Evolutionary conservation across 179 eudicot species (phyloP), one percentile per base, ranked within the genome.

Genomic region (Patellifolia procumbens): DNA sequence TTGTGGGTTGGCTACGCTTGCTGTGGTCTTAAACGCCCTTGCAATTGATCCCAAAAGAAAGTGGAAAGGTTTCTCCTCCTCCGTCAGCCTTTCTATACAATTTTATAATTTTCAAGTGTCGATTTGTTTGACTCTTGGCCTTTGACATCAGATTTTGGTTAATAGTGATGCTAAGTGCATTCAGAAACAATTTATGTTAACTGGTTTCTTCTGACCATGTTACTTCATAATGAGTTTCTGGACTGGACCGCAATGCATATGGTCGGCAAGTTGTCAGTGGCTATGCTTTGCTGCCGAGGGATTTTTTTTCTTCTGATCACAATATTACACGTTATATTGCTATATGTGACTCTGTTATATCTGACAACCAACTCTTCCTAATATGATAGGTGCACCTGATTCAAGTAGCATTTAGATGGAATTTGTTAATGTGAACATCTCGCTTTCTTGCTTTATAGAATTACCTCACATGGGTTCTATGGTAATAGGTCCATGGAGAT

Each of bases 11-110:
- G 97, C 99, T 61, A 93, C 91, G 81, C 92, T 96, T 78, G 80
- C 98, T 32, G 84, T 93, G 93, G 98, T 93, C 73, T 85, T 96
- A 84, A 96, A 96, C 84, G 96, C 99, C 56, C 98, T 96, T 67
- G 90, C 91, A 74, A 89, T 96, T 26, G 99, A 96, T 73, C 99
- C 99, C 5, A 89, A 94, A 72, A 91, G 94, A 86, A 93, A 87
- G 81, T 96, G 99, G 99, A 96, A 93, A 96, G 99, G 99, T 96
- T n/a, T n/a, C n/a, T 16, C n/a, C 22, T 15, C 32, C 67, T 31
- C 69, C 32, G 32, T 51, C 9, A 48, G 28, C 71, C 37, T 49
- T 15, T 22, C 28, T 52, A 68, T 19, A 43, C 3, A 22, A 4
- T 51, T 52, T 15, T 26, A 22, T 31, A 37, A 19, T 39, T 76